These are phyloP conservation scores for Nemophila menziesii DNA, from an alignment of 257 asterid genomes.

Conservation along the genomic window DNA sequence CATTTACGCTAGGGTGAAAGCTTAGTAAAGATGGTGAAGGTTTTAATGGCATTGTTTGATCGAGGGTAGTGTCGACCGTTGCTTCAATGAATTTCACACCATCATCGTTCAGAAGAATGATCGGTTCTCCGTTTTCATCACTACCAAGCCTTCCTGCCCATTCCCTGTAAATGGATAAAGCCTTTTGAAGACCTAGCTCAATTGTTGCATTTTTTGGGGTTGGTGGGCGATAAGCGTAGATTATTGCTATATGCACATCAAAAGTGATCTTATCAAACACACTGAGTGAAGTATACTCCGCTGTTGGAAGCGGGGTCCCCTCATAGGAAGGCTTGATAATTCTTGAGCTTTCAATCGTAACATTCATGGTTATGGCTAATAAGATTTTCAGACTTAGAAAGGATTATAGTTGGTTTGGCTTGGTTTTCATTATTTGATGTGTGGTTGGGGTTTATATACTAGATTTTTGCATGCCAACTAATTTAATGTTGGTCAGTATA, in stretches of 20 bases:
- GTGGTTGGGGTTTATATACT: neutral
- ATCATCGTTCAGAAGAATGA: conserved; percentile 47
- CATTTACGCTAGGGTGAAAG: conserved; percentile 54
- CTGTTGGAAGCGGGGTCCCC: conserved; percentile 31
- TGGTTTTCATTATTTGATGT: neutral
- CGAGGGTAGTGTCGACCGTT: conserved; percentile 34
- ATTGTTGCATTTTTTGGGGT: conserved; percentile 39
- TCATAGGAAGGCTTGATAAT: conserved; percentile 50
- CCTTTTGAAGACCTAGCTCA: conserved; percentile 52
- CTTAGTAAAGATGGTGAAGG: conserved; percentile 44
- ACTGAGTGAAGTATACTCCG: conserved; percentile 32
- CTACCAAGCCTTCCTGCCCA: conserved; percentile 75
- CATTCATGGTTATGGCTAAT: conserved; percentile 27
- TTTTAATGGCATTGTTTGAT: conserved; percentile 22
- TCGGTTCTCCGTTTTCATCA: conserved; percentile 28
- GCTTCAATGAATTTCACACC: conserved; percentile 81
- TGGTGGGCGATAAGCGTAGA: conserved; percentile 71
- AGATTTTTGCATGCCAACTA: neutral
- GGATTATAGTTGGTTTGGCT: neutral
- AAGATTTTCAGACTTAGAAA: too few species aligned
- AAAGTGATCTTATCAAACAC: conserved; percentile 63
- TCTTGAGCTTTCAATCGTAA: conserved; percentile 46
- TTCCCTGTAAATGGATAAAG: conserved; percentile 43
- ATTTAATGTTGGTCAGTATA: neutral
- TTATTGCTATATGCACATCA: conserved; percentile 57